Evolutionary conservation across 768 basidiomycete species (phyloP).

Genomic region (Mycena filopes): DNA sequence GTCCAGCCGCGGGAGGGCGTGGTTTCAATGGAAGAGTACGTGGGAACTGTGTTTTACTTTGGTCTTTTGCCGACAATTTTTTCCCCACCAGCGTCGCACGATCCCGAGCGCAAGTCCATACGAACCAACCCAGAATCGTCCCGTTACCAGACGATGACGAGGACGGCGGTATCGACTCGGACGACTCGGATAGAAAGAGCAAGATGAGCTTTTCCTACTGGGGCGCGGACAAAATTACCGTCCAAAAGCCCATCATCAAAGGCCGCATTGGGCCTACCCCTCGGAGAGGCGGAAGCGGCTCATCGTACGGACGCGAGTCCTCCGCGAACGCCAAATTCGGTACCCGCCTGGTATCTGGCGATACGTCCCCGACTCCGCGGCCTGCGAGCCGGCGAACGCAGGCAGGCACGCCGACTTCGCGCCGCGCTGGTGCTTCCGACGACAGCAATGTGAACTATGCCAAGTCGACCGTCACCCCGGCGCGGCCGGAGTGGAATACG

Average conservation of each 20-base stretch:
- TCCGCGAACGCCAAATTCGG: conserved; percentile 96
- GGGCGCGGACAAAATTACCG: conserved; percentile 91
- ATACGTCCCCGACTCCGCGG: conserved; percentile 58
- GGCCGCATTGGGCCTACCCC: conserved; percentile 49
- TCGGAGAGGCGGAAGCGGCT: conserved; percentile 54
- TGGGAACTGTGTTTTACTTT: conserved; percentile 24
- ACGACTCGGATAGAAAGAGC: conserved; percentile 89
- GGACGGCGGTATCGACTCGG: conserved; percentile 71
- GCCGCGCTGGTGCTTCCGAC: conserved; percentile 63
- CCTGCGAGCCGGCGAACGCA: conserved; percentile 73
- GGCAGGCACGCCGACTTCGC: conserved; percentile 54
- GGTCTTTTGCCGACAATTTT: conserved; percentile 18
- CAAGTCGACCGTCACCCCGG: conserved; percentile 73
- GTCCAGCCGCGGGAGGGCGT: conserved; percentile 82
- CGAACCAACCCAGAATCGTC: conserved; percentile 67
- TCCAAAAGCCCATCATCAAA: conserved; percentile 81
- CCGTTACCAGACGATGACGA: conserved; percentile 77
- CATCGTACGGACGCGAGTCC: conserved; percentile 81
- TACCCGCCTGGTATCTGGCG: conserved; percentile 77
- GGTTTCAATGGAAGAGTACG: conserved; percentile 92
- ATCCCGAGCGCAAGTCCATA: conserved; percentile 69
- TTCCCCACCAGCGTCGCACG: conserved; percentile 67
- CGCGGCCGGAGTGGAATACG: conserved; percentile 75
- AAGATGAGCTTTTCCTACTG: conserved; percentile 96
- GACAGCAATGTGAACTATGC: conserved; percentile 69